Base-by-base conservation (phyloP, 1,139 yeast species). In the Geotrichum klebahnii region DNA sequence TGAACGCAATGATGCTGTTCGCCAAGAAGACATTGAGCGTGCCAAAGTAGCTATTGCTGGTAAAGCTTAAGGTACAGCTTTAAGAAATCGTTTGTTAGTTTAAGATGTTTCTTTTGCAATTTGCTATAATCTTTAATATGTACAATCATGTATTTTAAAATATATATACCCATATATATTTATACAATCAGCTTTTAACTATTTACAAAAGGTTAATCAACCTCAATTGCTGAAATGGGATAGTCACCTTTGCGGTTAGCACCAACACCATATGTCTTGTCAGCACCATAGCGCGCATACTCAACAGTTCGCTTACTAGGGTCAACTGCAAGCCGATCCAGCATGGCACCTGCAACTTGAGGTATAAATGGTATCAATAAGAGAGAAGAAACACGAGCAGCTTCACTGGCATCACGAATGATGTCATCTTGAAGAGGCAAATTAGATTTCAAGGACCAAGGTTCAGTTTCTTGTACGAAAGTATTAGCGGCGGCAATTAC, bases 301-400 rank as follows among this genome's bases (percentile, higher is more conserved):
- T 67, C 68, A 3, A 67, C 42, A 0, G 69, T 63, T 35, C 90
- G 69, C n/a, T 67, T 70, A 0, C 61, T 63, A 1, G 56, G 31
- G 8, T 61, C 59, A 3, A 87, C 89, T 6, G 72, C 77, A 40
- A 92, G 66, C 50, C 89, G 71, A 59, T 84, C 83, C 37, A 92
- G 70, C n/a, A 88, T 69, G 26, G 69, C 67, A 0, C 60, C 56
- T 0, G 95, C 67, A 44, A 87, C 70, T 2, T 70, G 68, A 0
- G 97, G 97, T 44, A 86, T 79, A 24, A 90, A 72, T 1, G 96
- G 88, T 53, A 76, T 79, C 24, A 85, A 72, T 35, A 86, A 63
- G 10, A 92, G 79, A 0, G 92, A 75, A 14, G 79, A 64, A 0
- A 87, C 76, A 53, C 98, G 75, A 14, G 82, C 74, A 0, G 81